Percentiles rank a stretch among this genome's conserved stretches.
Conservation (phyloP, 805 yeast genomes). For the Yarrowia hollandica region DNA sequence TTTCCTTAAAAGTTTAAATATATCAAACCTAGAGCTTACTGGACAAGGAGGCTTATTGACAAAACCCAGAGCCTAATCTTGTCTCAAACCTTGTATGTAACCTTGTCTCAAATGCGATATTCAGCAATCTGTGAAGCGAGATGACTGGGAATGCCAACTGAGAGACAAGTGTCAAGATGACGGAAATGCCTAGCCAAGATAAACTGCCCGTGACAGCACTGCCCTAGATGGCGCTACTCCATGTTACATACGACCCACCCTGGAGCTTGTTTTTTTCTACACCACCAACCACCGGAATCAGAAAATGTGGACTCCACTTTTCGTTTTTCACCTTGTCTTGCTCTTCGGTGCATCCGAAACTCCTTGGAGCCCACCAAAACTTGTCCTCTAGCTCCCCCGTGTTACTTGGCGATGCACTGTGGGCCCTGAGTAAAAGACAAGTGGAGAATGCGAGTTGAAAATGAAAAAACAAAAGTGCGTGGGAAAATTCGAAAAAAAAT, state of each 20-base stretch:
- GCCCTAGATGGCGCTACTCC: too few species aligned
- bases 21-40: background rate
- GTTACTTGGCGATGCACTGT: background rate
- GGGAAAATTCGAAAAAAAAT: too few species aligned
- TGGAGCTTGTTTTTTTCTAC: background rate
- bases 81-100: background rate
- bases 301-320: background rate
- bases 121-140: too few species aligned
- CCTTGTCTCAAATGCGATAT: too few species aligned
- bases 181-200: too few species aligned
- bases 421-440: slow-evolving; percentile 5
- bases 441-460: too few species aligned
- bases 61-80: background rate
- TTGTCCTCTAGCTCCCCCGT: background rate
- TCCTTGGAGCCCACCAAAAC: background rate
- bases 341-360: slow-evolving; percentile 11
- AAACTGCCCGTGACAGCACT: too few species aligned
- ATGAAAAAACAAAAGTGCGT: too few species aligned
- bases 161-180: too few species aligned
- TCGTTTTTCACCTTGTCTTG: background rate
- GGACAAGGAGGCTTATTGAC: background rate
- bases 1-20: background rate
- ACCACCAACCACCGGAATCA: background rate
- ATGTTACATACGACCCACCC: too few species aligned
- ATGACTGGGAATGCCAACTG: too few species aligned